A percentile compares a stretch with the other conserved stretches of the same genome.
Evolutionary conservation across 2,329 filamentous ascomycete species (phyloP).

Genomic region (Bipolaris cookei): DNA sequence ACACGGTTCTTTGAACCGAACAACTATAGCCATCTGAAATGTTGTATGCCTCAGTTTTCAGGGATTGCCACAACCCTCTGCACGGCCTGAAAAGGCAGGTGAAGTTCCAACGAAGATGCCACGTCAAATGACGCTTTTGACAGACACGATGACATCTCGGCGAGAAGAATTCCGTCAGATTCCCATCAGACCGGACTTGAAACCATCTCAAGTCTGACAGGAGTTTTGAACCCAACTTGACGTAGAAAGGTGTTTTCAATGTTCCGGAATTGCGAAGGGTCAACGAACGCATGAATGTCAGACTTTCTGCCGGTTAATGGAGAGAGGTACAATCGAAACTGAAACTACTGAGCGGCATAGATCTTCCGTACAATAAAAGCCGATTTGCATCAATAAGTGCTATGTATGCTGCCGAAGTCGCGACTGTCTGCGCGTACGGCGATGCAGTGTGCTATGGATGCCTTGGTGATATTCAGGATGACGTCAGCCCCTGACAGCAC

Average conservation of each 20-base stretch:
- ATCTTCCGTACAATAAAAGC: slow-evolving; percentile 14
- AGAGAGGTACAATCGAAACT: slow-evolving; percentile 23
- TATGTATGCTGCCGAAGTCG: slow-evolving; percentile 8
- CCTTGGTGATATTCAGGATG: no score
- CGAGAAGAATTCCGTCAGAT: slow-evolving; percentile 20
- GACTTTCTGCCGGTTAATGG: slow-evolving; percentile 20
- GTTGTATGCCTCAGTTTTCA: not conserved
- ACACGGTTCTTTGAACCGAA: slow-evolving; percentile 28
- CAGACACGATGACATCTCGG: slow-evolving; percentile 30
- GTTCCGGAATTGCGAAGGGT: slow-evolving; percentile 27
- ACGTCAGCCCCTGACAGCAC: no score
- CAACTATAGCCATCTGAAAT: slow-evolving; percentile 15
- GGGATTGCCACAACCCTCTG: slow-evolving; percentile 7
- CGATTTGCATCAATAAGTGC: slow-evolving; percentile 17
- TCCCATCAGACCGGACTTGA: slow-evolving; percentile 44
- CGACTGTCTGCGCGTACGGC: slow-evolving; percentile 4
- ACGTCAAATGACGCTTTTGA: slow-evolving; percentile 30
- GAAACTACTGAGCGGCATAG: slow-evolving; percentile 31
- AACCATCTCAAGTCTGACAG: slow-evolving; percentile 38
- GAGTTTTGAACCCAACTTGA: slow-evolving; percentile 21
- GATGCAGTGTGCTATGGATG: not conserved
- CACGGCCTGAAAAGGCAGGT: slow-evolving; percentile 9
- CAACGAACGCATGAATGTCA: slow-evolving; percentile 37
- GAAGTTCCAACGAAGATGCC: slow-evolving; percentile 18
- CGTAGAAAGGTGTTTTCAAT: slow-evolving; percentile 25